Base-by-base conservation (phyloP, 2,329 filamentous ascomycete genomes). In the Aspergillus ibericus region DNA sequence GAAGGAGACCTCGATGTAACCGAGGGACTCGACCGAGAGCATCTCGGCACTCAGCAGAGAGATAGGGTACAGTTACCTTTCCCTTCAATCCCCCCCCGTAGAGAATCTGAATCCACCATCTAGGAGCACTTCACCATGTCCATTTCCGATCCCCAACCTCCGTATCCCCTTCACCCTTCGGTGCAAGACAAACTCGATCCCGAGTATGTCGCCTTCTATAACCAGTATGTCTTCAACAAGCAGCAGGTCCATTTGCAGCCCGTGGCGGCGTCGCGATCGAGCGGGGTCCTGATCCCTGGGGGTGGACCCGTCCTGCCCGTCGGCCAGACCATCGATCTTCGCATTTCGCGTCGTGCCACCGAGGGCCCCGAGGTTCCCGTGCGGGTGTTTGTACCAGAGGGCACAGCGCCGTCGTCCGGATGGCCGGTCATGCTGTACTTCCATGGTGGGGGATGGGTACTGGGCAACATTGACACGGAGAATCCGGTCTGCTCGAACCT, bases 371-470 rank as follows among this genome's bases (percentile, higher is more conserved):
- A 80, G 18, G 69, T 85, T n/a, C 63, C 62, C 1, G 66, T 85
- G 13, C 77, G 83, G 15, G 78, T 75, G 34, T 86, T 85, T 62
- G 83, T 78, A 1, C 83, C 84, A 0, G 66, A 70, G 5, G 80
- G 80, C 0, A 60, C 73, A 5, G 73, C 59, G 10, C 82, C 82
- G 0, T 70, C 65, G 0, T 65, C 62, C 0, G 83, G 84, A 25
- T 86, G 83, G 83, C 83, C 83, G 2, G 77, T 81, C 7, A 79
- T 82, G 67, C 63, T 86, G 3, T 87, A 84, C 67, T 83, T 80
- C 64, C 84, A 86, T 63, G 84, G 83, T 4, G 83, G 83, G 1
- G 84, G 83, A 3, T 86, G 83, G 82, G 83, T 85, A 3, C 64
- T 85, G 29, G 83, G 83, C 0, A 83, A 81, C 47, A 83, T 85